phyloP scores from a whole-genome alignment of 1,284 basidiomycete species.

The Pseudozyma flocculosa region DNA sequence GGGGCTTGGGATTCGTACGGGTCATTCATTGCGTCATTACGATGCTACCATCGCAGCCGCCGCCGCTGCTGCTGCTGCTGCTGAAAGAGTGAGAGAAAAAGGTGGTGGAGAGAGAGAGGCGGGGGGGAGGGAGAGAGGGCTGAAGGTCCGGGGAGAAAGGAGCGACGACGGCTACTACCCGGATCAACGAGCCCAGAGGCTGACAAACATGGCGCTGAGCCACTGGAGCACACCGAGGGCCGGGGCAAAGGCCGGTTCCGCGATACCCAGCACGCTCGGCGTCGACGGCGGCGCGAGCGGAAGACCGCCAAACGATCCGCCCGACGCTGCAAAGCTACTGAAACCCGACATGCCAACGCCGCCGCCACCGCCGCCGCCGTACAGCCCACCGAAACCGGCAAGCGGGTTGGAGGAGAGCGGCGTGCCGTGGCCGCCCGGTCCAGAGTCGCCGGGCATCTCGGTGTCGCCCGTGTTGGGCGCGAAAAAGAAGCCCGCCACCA shows the following conservation, averaged over 20 bases:
- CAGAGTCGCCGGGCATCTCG: conserved; percentile 42
- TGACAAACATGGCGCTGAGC: conserved; percentile 20
- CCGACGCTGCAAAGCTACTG: conserved; percentile 10
- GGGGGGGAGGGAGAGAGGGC: too few species aligned
- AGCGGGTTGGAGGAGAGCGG: too few species aligned
- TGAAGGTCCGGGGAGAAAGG: too few species aligned
- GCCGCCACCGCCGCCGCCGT: neutral
- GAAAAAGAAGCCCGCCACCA: conserved; percentile 56
- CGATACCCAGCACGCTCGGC: conserved; percentile 1
- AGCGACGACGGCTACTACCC: too few species aligned
- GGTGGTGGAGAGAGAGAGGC: too few species aligned
- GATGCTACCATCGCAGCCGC: too few species aligned
- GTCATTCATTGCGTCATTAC: too few species aligned
- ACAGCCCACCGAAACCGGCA: too few species aligned
- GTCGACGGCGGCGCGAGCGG: conserved; percentile 8
- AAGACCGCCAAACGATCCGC: conserved; percentile 20
- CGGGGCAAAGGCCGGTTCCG: conserved; percentile 8
- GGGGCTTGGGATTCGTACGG: too few species aligned
- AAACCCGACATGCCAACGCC: neutral
- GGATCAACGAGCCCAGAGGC: conserved; percentile 22
- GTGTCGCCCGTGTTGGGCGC: conserved; percentile 47
- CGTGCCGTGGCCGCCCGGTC: too few species aligned
- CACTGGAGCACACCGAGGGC: conserved; percentile 9
- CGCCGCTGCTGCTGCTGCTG: too few species aligned
- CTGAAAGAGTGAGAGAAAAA: too few species aligned